These are phyloP conservation scores for Trichoderma endophyticum DNA, from an alignment of 2,329 filamentous ascomycete species.

Conservation along the genomic window DNA sequence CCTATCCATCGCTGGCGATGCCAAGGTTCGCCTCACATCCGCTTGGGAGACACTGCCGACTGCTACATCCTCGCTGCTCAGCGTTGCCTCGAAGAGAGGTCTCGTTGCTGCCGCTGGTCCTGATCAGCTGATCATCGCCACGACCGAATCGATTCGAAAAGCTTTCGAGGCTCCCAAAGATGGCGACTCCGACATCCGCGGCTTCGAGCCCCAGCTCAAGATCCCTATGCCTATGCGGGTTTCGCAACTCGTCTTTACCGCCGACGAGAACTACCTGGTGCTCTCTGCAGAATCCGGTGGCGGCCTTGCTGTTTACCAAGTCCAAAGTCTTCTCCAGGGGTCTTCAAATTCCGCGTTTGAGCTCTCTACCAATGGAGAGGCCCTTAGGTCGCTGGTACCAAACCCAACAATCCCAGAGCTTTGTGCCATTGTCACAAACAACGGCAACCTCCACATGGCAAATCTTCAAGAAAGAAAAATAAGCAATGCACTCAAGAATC, in stretches of 20 bases:
- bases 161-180: constrained; percentile 62
- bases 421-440: constrained; percentile 75
- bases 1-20: constrained; percentile 72
- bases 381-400: constrained; percentile 70
- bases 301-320: constrained; percentile 79
- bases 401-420: constrained; percentile 77
- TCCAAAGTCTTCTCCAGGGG: constrained; percentile 63
- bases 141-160: constrained; percentile 73
- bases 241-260: constrained; percentile 85
- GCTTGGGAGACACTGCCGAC: constrained; percentile 76
- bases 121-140: constrained; percentile 70
- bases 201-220: constrained; percentile 70
- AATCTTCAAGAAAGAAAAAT: constrained; percentile 68
- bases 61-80: constrained; percentile 76
- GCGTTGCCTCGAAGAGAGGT: constrained; percentile 74
- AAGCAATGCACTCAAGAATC: constrained; percentile 63
- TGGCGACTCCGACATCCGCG: constrained; percentile 62
- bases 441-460: constrained; percentile 79
- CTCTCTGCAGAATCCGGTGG: constrained; percentile 78
- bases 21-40: constrained; percentile 76
- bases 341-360: constrained; percentile 68
- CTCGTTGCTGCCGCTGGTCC: constrained; percentile 86
- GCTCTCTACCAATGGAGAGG: constrained; percentile 70
- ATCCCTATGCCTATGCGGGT: constrained; percentile 71
- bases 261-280: constrained; percentile 82